These are phyloP conservation scores for Coix lacrymajobi DNA, from an alignment of 176 grass and related monocot species.

Conservation along the genomic window DNA sequence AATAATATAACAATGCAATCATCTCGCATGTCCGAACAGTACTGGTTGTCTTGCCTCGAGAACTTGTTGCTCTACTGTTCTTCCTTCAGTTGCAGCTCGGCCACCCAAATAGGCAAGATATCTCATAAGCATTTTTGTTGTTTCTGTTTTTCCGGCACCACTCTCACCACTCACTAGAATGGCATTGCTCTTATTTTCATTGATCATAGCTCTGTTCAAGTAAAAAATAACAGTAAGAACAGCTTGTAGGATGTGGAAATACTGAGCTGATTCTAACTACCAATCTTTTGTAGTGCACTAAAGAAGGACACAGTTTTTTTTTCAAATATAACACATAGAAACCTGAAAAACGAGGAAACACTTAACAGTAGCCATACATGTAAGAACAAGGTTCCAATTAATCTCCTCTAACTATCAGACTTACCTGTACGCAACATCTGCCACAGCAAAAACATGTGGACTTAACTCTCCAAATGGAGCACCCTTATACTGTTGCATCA, in stretches of 20 bases:
- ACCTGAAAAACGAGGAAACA: neutral
- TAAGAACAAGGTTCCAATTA: neutral
- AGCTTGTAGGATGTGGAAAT: neutral
- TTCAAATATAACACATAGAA: neutral
- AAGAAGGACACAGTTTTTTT: neutral
- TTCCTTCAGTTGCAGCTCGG: conserved; percentile 86
- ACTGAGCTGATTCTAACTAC: neutral
- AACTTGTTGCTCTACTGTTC: conserved; percentile 99
- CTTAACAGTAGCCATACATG: neutral
- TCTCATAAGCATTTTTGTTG: conserved; percentile 99
- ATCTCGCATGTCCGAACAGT: conserved; percentile 17
- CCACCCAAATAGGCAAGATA: conserved; percentile 98
- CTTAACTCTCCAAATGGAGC: conserved; percentile 95
- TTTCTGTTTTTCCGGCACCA: conserved; percentile 98
- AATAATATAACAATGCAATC: conserved; percentile 14
- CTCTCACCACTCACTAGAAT: conserved; percentile 99
- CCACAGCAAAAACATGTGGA: conserved; percentile 98
- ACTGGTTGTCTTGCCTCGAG: conserved; percentile 59
- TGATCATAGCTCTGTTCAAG: conserved; percentile 80
- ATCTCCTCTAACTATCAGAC: neutral
- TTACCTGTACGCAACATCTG: conserved; percentile 94
- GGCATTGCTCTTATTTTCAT: conserved; percentile 90
- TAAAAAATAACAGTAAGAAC: conserved; percentile 24
- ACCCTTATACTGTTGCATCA: conserved; percentile 99
- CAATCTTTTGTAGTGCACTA: neutral